Evolutionary conservation across 805 yeast species (phyloP), one percentile per base, ranked within the genome.

Genomic region (Jamesozyma gamospora): DNA sequence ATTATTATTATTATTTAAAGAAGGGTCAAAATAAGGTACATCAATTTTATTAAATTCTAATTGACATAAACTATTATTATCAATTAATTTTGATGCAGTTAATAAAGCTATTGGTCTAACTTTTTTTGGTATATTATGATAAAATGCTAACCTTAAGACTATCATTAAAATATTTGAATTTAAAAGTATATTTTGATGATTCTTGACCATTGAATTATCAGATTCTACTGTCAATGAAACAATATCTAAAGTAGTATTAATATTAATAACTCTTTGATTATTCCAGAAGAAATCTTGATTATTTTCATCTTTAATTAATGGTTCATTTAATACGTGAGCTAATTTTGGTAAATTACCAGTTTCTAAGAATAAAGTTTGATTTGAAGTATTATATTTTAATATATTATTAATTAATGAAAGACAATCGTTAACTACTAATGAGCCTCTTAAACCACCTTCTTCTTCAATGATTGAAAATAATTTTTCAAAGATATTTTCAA

Each of bases 361-460:
- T 56, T 90, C 97, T 28, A 88, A 60, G 53, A 94, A 94, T 39
- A 79, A 70, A 43, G 81, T 83, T 57, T 92, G 99, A 59, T 92
- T 94, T 2, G 94, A 79, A 1, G 90, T 80, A 55, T 90, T 92
- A 60, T 79, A 87, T 46, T 75, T 75, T 36, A 92, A 62, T 32
- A 92, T 67, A 51, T 80, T 82, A 14, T 80, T 70, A 7, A 90
- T 66, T 34, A 92, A 63, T 0, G 86, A 74, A 39, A 94, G 64
- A 58, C 95, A 84, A 60, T 92, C 97, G 55, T 84, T 92, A 8
- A 88, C 94, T n/a, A 86, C 77, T 27, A 86, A 70, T 15, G 92
- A 85, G 9, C 95, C 96, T 39, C 87, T 71, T 13, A 86, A 70
- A 3, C 95, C 95, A 26, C 95, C 96, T 59, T 88, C 96, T 46